phyloP scores from a whole-genome alignment of 1,284 basidiomycete species.

The Chondrostereum purpureum region DNA sequence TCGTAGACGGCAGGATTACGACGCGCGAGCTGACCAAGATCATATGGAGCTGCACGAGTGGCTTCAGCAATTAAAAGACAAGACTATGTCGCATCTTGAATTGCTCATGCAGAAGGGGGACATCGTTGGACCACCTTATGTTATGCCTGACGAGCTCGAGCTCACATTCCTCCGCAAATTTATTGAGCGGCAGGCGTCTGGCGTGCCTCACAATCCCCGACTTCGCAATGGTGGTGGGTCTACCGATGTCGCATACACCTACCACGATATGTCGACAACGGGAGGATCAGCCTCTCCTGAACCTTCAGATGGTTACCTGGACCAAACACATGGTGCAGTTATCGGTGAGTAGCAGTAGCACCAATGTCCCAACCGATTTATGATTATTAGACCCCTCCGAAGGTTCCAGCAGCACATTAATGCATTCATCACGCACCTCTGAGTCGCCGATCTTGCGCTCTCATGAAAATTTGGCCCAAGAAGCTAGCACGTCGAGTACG shows the following conservation, averaged over 20 bases:
- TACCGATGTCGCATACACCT: conserved; percentile 11
- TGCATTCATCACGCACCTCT: conserved; percentile 10
- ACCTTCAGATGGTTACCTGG: conserved; percentile 15
- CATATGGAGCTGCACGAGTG: conserved; percentile 81
- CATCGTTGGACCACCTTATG: conserved; percentile 71
- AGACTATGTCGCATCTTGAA: conserved; percentile 78
- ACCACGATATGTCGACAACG: conserved; percentile 16
- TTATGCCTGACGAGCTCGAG: conserved; percentile 72
- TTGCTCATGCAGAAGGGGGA: conserved; percentile 79
- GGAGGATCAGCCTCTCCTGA: conserved; percentile 16
- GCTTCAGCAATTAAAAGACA: conserved; percentile 78
- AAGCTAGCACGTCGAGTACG: conserved; percentile 33
- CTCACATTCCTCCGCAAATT: conserved; percentile 72
- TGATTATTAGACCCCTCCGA: conserved; percentile 10
- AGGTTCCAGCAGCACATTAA: conserved; percentile 5
- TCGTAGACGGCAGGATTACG: conserved; percentile 72
- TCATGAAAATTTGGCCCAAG: conserved; percentile 14
- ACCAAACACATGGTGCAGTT: conserved; percentile 12
- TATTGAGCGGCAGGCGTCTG: conserved; percentile 65
- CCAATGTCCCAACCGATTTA: conserved; percentile 1
- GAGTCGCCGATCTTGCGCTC: conserved; percentile 14
- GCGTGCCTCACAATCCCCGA: conserved; percentile 70
- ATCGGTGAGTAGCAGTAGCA: conserved; percentile 10
- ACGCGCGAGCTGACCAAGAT: conserved; percentile 73
- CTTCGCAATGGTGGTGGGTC: conserved; percentile 40